These are phyloP conservation scores for Arthroderma uncinatum DNA, from an alignment of 2,329 filamentous ascomycete species.

Conservation along the genomic window DNA sequence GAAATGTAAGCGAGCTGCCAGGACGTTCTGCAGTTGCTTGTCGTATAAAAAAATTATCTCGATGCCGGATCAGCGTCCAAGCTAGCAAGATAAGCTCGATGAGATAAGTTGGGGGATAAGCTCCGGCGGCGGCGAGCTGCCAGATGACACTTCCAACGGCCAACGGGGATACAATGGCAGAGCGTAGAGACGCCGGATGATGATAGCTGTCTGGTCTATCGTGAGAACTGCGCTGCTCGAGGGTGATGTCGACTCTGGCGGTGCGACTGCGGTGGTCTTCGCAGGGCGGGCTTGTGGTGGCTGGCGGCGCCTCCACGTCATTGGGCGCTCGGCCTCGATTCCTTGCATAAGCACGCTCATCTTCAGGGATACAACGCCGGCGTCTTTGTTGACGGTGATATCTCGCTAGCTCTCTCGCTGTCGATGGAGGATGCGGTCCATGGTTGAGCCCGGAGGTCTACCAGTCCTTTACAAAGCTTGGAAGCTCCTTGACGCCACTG, in stretches of 20 bases:
- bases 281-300: background rate
- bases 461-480: no score
- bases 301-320: conserved; percentile 5
- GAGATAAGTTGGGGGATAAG: background rate
- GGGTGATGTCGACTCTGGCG: background rate
- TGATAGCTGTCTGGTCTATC: background rate
- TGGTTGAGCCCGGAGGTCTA: no score
- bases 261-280: background rate
- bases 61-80: background rate
- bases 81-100: background rate
- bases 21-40: background rate
- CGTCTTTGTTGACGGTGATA: no score
- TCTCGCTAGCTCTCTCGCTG: no score
- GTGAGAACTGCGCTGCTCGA: background rate
- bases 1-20: background rate
- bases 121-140: background rate
- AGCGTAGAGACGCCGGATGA: background rate
- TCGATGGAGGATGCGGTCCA: no score
- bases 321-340: background rate
- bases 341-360: background rate
- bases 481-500: no score
- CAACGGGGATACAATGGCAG: background rate
- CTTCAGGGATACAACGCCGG: no score
- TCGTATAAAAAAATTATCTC: background rate
- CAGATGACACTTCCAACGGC: background rate